phyloP scores from a whole-genome alignment of 2,329 filamentous ascomycete species.

The Aquanectria penicillioides region DNA sequence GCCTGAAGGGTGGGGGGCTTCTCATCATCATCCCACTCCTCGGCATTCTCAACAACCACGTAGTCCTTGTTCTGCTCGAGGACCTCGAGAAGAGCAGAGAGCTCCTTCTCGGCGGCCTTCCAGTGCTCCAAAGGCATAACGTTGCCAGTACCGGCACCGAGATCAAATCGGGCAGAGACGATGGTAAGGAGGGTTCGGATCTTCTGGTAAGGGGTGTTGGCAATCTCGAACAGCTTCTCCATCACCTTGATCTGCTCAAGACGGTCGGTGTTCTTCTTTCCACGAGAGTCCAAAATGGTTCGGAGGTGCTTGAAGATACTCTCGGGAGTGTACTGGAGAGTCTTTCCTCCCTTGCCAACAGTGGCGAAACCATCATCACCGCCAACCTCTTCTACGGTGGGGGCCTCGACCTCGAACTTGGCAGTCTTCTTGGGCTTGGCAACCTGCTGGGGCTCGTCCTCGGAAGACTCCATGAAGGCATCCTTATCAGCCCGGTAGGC shows the following conservation, averaged over 20 bases:
- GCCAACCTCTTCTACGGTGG: conserved; percentile 65
- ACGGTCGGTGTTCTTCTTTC: conserved; percentile 98
- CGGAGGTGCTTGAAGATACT: conserved; percentile 98
- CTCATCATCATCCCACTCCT: conserved; percentile 99
- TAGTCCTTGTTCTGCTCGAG: conserved; percentile 84
- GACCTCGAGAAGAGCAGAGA: conserved; percentile 78
- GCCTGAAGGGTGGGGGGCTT: conserved; percentile 80
- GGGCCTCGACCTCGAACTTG: conserved; percentile 55
- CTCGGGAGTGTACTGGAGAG: conserved; percentile 92
- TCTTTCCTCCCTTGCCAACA: conserved; percentile 88
- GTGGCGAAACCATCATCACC: conserved; percentile 85
- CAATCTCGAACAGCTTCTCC: conserved; percentile 94
- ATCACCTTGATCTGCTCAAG: conserved; percentile 95
- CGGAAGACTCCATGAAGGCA: conserved; percentile 85
- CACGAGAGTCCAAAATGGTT: conserved; percentile 91
- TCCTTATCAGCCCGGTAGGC: conserved; percentile 87
- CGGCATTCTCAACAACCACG: conserved; percentile 88
- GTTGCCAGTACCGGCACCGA: conserved; percentile 78
- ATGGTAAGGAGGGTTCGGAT: conserved; percentile 92
- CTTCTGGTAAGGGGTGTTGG: conserved; percentile 90
- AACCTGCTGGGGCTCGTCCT: conserved; percentile 69
- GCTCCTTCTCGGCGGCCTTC: conserved; percentile 92
- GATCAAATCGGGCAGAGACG: conserved; percentile 93
- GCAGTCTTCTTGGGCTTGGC: conserved; percentile 55
- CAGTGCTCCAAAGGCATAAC: conserved; percentile 97